A percentile compares a stretch with the other conserved stretches of the same genome.
phyloP scores from a whole-genome alignment of 345 rosid genomes.

The Salix caprea region DNA sequence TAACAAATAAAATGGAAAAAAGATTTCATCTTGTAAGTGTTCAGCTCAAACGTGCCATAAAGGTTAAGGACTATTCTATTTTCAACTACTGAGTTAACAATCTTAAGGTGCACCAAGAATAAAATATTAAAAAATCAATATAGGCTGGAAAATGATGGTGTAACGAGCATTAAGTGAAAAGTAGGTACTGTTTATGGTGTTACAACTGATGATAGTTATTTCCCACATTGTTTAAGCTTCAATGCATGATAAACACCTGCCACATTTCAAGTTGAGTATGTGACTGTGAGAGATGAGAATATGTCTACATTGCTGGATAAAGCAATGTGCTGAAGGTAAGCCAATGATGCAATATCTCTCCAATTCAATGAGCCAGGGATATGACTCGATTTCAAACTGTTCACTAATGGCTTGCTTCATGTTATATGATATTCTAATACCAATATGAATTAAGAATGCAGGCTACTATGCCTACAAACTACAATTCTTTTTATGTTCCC shows the following conservation, averaged over 20 bases:
- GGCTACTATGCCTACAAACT: not conserved
- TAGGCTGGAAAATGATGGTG: not conserved
- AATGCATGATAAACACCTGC: not conserved
- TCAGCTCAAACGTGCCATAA: not conserved
- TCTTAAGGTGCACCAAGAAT: not conserved
- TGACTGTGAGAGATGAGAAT: no score
- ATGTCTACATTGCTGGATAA: no score
- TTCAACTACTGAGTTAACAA: not conserved
- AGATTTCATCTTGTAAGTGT: not conserved
- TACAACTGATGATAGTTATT: no score
- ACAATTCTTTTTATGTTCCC: not conserved
- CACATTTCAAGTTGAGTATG: not conserved
- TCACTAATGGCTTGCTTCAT: not conserved
- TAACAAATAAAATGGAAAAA: not conserved
- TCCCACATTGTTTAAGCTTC: no score
- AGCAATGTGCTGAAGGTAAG: no score
- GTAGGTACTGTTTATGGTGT: no score
- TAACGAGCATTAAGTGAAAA: not conserved
- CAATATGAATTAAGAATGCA: not conserved
- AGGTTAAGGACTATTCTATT: not conserved
- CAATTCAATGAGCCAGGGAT: no score
- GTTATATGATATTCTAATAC: no score
- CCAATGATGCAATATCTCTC: no score
- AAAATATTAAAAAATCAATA: not conserved
- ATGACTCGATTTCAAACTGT: not conserved